These are phyloP conservation scores for Phytopythium litorale DNA, from an alignment of 352 stramenopile species.

Conservation along the genomic window DNA sequence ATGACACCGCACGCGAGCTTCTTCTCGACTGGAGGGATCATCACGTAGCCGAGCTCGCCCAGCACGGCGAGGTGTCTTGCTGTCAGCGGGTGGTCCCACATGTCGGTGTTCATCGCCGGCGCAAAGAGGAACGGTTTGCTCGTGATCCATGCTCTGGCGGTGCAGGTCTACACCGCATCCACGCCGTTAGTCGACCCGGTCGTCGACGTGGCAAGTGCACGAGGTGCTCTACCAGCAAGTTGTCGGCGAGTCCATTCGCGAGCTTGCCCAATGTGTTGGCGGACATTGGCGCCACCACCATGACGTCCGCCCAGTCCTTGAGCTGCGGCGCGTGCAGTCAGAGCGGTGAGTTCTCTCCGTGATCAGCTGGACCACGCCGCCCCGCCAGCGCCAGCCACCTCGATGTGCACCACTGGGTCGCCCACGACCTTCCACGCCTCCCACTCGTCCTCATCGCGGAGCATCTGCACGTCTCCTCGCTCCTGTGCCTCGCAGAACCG, in stretches of 20 bases:
- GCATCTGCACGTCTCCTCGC: constrained; percentile 27
- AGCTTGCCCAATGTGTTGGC: constrained; percentile 92
- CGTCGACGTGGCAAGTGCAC: background rate
- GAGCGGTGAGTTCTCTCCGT: background rate
- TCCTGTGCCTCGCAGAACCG: constrained; percentile 33
- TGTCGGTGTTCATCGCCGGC: constrained; percentile 97
- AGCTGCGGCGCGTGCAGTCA: constrained; percentile 40
- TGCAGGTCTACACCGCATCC: constrained; percentile 64
- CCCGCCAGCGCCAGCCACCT: constrained; percentile 31
- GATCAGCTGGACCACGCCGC: background rate
- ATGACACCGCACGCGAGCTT: constrained; percentile 93
- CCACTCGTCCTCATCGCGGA: constrained; percentile 85
- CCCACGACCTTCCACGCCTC: constrained; percentile 68
- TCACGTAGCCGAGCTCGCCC: constrained; percentile 55
- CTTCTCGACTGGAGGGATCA: constrained; percentile 90
- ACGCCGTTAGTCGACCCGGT: too few relatives aligned
- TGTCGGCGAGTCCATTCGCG: constrained; percentile 92
- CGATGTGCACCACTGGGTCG: constrained; percentile 86
- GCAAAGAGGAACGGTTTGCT: constrained; percentile 92
- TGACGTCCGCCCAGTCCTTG: constrained; percentile 94
- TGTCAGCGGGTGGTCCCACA: constrained; percentile 96
- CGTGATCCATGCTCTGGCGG: constrained; percentile 91
- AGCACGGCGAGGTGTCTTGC: constrained; percentile 63
- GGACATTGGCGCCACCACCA: constrained; percentile 87
- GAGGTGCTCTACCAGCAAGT: constrained; percentile 74